Evolutionary conservation across 352 stramenopile genomes (phyloP).

Genomic region (Phytophthora sojae): DNA sequence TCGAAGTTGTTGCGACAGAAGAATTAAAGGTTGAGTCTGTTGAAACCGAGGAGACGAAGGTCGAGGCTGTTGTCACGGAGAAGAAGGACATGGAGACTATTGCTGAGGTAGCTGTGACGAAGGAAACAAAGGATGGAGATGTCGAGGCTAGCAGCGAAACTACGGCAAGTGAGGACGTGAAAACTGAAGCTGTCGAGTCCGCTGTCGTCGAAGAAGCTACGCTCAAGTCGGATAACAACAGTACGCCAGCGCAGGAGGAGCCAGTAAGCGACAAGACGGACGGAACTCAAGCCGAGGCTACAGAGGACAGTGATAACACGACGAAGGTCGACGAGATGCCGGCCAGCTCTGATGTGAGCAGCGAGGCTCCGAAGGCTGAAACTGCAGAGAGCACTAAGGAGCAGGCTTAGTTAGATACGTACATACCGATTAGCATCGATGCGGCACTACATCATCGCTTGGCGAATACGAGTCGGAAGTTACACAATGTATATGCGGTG

Average conservation of each 20-base stretch:
- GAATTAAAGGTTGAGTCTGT: slow-evolving; percentile 4
- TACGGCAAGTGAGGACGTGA: background rate
- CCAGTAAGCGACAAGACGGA: slow-evolving; percentile 1
- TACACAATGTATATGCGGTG: background rate
- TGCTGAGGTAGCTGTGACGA: background rate
- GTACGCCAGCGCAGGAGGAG: background rate
- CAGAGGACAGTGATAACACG: background rate
- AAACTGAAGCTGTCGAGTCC: background rate
- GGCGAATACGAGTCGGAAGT: background rate
- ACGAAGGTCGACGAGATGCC: slow-evolving; percentile 13
- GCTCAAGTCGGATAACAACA: background rate
- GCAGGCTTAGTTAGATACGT: background rate
- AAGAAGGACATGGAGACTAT: slow-evolving; percentile 2
- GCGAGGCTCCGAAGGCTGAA: background rate
- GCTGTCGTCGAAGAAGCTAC: background rate
- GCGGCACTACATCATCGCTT: background rate
- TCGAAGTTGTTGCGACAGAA: background rate
- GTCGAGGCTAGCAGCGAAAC: background rate
- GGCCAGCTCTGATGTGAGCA: slow-evolving; percentile 2
- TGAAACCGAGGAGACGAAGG: background rate
- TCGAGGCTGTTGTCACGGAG: background rate
- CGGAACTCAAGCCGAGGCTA: background rate
- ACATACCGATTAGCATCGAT: background rate
- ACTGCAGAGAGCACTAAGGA: slow-evolving; percentile 11
- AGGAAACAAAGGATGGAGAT: background rate